Conservation (phyloP, 805 yeast species). For the Tetrapisispora phaffii region DNA sequence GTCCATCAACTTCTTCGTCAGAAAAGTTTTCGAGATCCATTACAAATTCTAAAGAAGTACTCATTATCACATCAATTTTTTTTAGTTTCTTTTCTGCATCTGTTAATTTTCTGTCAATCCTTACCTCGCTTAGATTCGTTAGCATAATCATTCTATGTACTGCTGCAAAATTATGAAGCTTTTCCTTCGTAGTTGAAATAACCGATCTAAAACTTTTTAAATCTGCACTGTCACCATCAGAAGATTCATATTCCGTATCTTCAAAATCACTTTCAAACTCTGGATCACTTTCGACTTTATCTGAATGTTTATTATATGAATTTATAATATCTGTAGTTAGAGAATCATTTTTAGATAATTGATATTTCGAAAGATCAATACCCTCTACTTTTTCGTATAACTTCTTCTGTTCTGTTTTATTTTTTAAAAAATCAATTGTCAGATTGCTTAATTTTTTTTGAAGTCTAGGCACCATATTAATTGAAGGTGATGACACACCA, state of each 20-base stretch:
- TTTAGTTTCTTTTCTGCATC: slow-evolving; percentile 5
- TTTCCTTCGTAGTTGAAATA: slow-evolving; percentile 7
- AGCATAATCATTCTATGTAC: slow-evolving; percentile 13
- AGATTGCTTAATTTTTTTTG: neutral
- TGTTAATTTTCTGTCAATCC: slow-evolving; percentile 4
- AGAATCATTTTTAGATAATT: neutral
- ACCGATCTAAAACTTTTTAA: slow-evolving; percentile 3
- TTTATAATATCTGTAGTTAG: neutral
- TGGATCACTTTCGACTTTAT: slow-evolving; percentile 1
- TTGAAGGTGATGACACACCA: neutral
- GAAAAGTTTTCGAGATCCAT: slow-evolving; percentile 17
- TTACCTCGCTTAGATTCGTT: slow-evolving; percentile 8
- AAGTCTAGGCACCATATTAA: neutral
- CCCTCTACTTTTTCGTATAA: neutral
- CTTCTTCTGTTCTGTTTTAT: neutral
- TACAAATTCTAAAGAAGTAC: slow-evolving; percentile 17
- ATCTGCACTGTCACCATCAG: neutral
- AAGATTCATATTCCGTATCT: neutral
- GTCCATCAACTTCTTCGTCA: slow-evolving; percentile 7
- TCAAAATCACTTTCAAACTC: slow-evolving; percentile 1
- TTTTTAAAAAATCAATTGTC: neutral
- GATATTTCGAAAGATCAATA: neutral
- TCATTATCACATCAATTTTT: slow-evolving; percentile 15
- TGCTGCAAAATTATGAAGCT: slow-evolving; percentile 12
- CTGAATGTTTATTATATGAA: neutral